Evolutionary conservation across 2,329 filamentous ascomycete genomes (phyloP).

Genomic region (Colletotrichum sublineola): DNA sequence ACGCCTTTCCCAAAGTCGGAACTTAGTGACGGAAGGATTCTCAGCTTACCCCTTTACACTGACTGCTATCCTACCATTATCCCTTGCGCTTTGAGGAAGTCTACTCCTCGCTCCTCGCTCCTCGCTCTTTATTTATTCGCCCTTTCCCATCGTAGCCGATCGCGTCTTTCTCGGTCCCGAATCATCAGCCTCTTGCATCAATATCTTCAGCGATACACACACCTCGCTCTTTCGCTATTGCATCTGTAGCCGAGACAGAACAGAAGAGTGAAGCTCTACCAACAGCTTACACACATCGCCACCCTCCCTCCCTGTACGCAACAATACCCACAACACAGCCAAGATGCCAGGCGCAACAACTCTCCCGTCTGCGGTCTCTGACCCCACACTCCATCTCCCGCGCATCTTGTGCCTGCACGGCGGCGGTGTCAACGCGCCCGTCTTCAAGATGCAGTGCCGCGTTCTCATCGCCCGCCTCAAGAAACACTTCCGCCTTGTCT

Average conservation of each 20-base stretch:
- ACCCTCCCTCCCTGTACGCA: too few species aligned
- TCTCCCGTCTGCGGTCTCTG: constrained; percentile 19
- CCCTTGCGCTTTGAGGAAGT: too few species aligned
- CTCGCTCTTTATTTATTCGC: neutral
- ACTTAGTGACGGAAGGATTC: too few species aligned
- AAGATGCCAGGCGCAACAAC: constrained; percentile 37
- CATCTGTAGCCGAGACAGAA: too few species aligned
- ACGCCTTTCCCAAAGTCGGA: too few species aligned
- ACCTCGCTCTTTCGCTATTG: neutral
- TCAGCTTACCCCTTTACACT: neutral
- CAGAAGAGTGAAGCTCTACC: too few species aligned
- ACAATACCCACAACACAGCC: neutral
- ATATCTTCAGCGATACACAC: neutral
- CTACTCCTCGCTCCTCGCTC: constrained; percentile 6
- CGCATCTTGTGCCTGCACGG: constrained; percentile 87
- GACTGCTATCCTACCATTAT: too few species aligned
- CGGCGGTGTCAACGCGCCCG: constrained; percentile 78
- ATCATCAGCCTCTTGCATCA: constrained; percentile 1
- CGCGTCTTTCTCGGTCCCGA: constrained; percentile 11
- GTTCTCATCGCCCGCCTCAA: constrained; percentile 61
- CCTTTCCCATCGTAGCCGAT: neutral
- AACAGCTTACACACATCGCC: too few species aligned
- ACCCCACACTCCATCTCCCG: constrained; percentile 57
- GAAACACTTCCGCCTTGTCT: constrained; percentile 77
- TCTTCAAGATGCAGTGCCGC: constrained; percentile 79